Base-by-base conservation (phyloP, 2,329 filamentous ascomycete genomes). In the Xylaria multiplex region DNA sequence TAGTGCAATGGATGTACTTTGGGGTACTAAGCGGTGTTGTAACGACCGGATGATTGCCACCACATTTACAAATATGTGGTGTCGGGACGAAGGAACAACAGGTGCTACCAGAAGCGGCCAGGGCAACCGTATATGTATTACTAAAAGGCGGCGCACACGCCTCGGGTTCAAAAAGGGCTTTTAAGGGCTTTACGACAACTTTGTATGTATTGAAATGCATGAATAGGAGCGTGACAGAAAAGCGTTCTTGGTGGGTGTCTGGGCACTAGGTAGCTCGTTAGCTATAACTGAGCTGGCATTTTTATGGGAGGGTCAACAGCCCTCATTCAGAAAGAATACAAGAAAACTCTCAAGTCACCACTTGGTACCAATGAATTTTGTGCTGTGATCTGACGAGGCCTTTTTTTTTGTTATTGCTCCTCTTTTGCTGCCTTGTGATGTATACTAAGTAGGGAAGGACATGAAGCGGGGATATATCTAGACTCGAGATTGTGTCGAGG, bases 91-190 rank as follows among this genome's bases (percentile, higher is more conserved):
- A 42, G 19, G 27, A 48, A 42, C 42, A 55, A 40, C 52, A 59
- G 16, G 13, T 40, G 42, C 45, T 69, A 60, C 50, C 64, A 67
- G 67, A 65, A 59, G 64, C 46, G 55, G 49, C 65, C 13, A 49
- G 55, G 59, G 58, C 45, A 56, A 65, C 65, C 68, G 65, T 69
- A 71, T 71, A 71, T 74, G 73, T 73, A 73, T 65, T 72, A 74
- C 68, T 73, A 73, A 56, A 68, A 62, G 64, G 58, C 53, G 64
- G 62, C 53, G 59, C 43, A 54, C 54, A 59, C 50, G 60, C 65
- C 61, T 64, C 66, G 69, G 65, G 49, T 67, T 40, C 13, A 61
- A 66, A 68, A 63, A 53, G 32, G 43, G 43, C 16, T 46, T 66
- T 66, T 62, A 27, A 27, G 27, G 27, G 27, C 27, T 27, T 27